phyloP scores from a whole-genome alignment of 441 rosid species.

The Bruguiera hainesii region DNA sequence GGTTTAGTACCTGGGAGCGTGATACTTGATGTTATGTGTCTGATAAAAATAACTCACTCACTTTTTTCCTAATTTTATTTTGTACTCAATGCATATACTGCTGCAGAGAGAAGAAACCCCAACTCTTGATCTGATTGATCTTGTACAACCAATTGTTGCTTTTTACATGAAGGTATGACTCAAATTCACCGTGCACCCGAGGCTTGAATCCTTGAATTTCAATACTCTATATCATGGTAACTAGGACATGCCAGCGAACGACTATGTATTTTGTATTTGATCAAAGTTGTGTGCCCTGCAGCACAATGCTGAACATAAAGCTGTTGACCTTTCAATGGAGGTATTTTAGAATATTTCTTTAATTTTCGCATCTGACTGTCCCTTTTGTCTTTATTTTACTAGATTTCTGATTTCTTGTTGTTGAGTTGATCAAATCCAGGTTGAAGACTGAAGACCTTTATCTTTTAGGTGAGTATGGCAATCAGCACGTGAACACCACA shows the following conservation, averaged over 20 bases:
- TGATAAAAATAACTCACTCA: too few species aligned
- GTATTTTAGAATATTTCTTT: conserved; percentile 21
- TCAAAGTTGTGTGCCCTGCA: conserved; percentile 29
- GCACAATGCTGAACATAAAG: conserved; percentile 99
- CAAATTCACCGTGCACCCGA: not conserved
- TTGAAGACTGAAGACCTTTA: conserved; percentile 97
- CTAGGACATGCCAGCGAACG: too few species aligned
- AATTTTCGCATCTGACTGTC: not conserved
- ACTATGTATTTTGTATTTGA: conserved; percentile 4
- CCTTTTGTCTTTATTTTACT: too few species aligned
- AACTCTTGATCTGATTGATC: conserved; percentile 71
- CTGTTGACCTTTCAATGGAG: conserved; percentile 97
- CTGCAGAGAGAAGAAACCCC: conserved; percentile 65
- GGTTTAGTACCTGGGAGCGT: too few species aligned
- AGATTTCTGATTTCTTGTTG: not conserved
- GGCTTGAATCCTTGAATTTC: not conserved
- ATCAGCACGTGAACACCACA: conserved; percentile 61
- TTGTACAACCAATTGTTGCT: conserved; percentile 87
- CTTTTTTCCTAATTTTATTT: conserved; percentile 1
- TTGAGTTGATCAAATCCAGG: conserved; percentile 33
- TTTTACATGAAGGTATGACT: conserved; percentile 85
- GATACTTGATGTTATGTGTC: not conserved
- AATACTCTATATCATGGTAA: not conserved
- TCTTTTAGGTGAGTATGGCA: conserved; percentile 40
- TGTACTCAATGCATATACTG: conserved; percentile 4